These are phyloP conservation scores for Spathaspora hagerdaliae DNA, from an alignment of 805 yeast genomes.

Conservation along the genomic window DNA sequence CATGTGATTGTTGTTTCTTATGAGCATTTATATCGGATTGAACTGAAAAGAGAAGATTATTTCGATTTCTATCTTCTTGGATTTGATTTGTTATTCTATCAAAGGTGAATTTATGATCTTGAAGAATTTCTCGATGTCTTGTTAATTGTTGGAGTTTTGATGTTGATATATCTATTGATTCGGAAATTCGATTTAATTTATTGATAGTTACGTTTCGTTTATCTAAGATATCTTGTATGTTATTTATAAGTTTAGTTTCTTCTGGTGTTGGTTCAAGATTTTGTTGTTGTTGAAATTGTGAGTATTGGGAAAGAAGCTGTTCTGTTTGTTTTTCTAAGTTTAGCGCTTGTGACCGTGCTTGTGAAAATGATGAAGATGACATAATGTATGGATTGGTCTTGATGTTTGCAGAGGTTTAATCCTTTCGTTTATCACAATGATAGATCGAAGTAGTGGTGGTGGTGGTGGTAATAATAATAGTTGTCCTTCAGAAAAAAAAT, in stretches of 20 bases:
- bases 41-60: conserved; percentile 71
- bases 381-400: conserved; percentile 5
- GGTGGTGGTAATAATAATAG: too few relatives aligned
- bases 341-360: conserved; percentile 64
- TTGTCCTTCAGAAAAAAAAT: too few relatives aligned
- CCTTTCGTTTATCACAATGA: too few relatives aligned
- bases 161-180: conserved; percentile 58
- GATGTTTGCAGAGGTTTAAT: too few relatives aligned
- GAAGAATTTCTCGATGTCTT: conserved; percentile 73
- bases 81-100: conserved; percentile 54
- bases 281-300: conserved; percentile 25
- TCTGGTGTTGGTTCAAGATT: conserved; percentile 19
- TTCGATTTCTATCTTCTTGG: conserved; percentile 70
- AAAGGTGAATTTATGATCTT: conserved; percentile 65
- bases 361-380: conserved; percentile 53
- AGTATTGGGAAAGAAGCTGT: conserved; percentile 39
- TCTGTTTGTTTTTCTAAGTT: conserved; percentile 73
- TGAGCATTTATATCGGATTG: conserved; percentile 75
- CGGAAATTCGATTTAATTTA: conserved; percentile 50
- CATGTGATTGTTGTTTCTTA: conserved; percentile 32
- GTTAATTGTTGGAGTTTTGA: conserved; percentile 77
- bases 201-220: conserved; percentile 51
- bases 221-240: conserved; percentile 21
- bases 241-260: conserved; percentile 12
- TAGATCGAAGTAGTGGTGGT: too few relatives aligned